Evolutionary conservation across 768 basidiomycete species (phyloP).

Genomic region (Macrolepiota albuminosa): DNA sequence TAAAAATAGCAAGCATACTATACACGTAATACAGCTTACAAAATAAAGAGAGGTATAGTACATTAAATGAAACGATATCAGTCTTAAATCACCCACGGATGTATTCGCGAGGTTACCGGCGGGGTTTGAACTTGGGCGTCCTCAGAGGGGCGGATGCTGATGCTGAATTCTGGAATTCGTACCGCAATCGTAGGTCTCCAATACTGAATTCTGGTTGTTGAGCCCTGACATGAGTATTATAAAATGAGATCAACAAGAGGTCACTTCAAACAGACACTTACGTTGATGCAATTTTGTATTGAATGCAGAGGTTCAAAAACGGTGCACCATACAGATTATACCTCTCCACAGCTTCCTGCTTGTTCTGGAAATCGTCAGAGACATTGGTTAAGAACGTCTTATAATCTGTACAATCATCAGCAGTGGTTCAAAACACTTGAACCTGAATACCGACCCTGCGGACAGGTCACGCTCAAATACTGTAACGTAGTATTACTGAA

Average conservation of each 20-base stretch:
- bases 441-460: conserved; percentile 29
- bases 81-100: background rate
- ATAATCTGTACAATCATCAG: conserved; percentile 25
- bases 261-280: background rate
- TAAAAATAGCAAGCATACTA: background rate
- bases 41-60: background rate
- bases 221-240: background rate
- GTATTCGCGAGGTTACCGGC: background rate
- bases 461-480: conserved; percentile 32
- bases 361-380: conserved; percentile 28
- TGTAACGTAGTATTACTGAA: conserved; percentile 32
- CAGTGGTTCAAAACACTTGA: background rate
- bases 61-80: background rate
- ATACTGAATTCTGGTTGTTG: conserved; percentile 16
- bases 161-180: conserved; percentile 24
- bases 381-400: conserved; percentile 34
- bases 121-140: conserved; percentile 28
- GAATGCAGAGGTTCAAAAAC: conserved; percentile 35
- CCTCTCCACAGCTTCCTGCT: conserved; percentile 38
- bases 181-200: conserved; percentile 24
- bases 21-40: background rate
- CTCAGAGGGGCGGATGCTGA: conserved; percentile 6
- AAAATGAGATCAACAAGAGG: background rate
- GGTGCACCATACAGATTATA: conserved; percentile 29
- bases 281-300: conserved; percentile 19